Percentiles rank a stretch among this genome's conserved stretches.
Evolutionary conservation across 768 basidiomycete species (phyloP).

Genomic region (Cyathus striatus): DNA sequence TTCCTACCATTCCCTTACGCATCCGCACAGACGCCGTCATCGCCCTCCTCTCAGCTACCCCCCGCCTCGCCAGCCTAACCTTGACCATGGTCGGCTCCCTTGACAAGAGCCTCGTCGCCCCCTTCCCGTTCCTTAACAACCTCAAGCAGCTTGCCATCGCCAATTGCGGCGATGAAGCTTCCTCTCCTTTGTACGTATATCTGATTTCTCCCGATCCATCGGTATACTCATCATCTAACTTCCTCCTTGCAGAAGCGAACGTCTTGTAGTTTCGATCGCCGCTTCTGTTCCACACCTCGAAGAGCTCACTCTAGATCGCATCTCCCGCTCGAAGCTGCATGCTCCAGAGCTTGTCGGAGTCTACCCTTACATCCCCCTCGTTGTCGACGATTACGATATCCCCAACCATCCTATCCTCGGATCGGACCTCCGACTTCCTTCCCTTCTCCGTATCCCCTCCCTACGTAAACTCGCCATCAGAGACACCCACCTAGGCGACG

Average conservation of each 20-base stretch:
- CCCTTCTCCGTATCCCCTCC: conserved; percentile 57
- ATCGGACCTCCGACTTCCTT: conserved; percentile 56
- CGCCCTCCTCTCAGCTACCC: conserved; percentile 42
- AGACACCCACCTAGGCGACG: conserved; percentile 69
- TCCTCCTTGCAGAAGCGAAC: conserved; percentile 47
- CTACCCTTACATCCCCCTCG: conserved; percentile 56
- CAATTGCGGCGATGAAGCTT: conserved; percentile 37
- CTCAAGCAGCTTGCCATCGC: conserved; percentile 42
- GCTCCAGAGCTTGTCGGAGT: conserved; percentile 51
- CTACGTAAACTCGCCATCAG: conserved; percentile 59
- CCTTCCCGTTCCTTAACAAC: conserved; percentile 37
- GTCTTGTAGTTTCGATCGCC: conserved; percentile 65
- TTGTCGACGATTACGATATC: conserved; percentile 56
- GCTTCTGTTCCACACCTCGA: conserved; percentile 50
- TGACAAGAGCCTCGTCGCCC: conserved; percentile 41
- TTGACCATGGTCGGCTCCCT: conserved; percentile 46
- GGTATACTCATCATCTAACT: conserved; percentile 3
- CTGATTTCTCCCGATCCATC: conserved; percentile 7
- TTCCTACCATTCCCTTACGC: conserved; percentile 11
- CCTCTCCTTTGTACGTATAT: conserved; percentile 41
- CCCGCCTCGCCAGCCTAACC: conserved; percentile 41
- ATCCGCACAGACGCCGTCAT: conserved; percentile 42
- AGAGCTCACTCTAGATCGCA: conserved; percentile 53
- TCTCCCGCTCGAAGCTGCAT: conserved; percentile 64
- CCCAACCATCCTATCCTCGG: conserved; percentile 50